Conservation (phyloP, 768 basidiomycete genomes). For the Artomyces pyxidatus region DNA sequence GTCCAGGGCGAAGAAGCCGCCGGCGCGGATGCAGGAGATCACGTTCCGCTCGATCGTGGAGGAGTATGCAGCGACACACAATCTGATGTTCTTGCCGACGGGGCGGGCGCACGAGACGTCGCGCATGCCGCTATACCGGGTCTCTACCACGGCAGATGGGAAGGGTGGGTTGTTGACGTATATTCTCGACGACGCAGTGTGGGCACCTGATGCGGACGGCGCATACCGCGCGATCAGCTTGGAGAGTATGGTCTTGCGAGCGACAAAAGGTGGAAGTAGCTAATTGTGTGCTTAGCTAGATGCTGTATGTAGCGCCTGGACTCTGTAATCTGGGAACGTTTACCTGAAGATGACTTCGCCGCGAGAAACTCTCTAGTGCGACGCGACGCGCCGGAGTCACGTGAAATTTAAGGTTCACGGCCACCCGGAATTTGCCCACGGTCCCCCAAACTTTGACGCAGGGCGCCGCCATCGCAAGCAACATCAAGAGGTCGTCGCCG, state of each 20-base stretch:
- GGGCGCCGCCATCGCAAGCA: slow-evolving; percentile 5
- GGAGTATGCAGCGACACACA: slow-evolving; percentile 76
- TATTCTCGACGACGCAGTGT: slow-evolving; percentile 89
- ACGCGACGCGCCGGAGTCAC: no score
- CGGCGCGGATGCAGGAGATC: slow-evolving; percentile 66
- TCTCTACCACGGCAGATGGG: slow-evolving; percentile 72
- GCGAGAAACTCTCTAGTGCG: no score
- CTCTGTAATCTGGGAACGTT: no score
- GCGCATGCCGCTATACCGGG: slow-evolving; percentile 83
- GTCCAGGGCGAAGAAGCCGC: slow-evolving; percentile 29
- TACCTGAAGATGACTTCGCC: no score
- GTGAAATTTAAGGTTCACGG: no score
- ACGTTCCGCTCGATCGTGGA: slow-evolving; percentile 93
- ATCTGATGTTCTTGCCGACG: slow-evolving; percentile 83
- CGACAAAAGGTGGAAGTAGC: slow-evolving; percentile 19
- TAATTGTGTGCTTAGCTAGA: no score
- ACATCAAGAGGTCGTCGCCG: slow-evolving; percentile 22
- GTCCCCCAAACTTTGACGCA: slow-evolving; percentile 10
- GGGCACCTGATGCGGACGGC: slow-evolving; percentile 58
- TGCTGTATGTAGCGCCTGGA: no score
- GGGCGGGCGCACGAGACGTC: slow-evolving; percentile 80
- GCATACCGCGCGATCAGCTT: slow-evolving; percentile 73
- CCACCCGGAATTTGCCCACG: no score
- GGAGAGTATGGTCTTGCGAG: slow-evolving; percentile 81
- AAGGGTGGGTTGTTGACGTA: slow-evolving; percentile 86